A percentile compares a stretch with the other conserved stretches of the same genome.
Evolutionary conservation across 2,329 filamentous ascomycete genomes (phyloP).

Genomic region (Fusarium longipes): DNA sequence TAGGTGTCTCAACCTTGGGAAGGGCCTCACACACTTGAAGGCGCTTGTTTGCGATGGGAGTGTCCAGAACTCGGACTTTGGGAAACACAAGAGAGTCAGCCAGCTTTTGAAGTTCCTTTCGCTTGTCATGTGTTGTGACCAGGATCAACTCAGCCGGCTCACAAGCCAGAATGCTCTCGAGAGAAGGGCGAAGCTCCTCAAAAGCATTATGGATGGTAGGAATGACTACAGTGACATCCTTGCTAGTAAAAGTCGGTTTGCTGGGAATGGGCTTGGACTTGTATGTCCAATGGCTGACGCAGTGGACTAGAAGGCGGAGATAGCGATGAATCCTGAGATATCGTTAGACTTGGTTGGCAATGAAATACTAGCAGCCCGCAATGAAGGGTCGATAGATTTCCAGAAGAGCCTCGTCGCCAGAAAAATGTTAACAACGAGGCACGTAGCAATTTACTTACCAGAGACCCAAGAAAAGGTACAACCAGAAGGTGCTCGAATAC

Average conservation of each 20-base stretch:
- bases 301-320: conserved; percentile 84
- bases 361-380: neutral
- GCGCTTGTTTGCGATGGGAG: conserved; percentile 92
- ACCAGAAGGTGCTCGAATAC: conserved; percentile 61
- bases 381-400: neutral
- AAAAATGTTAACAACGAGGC: neutral
- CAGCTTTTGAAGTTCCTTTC: conserved; percentile 74
- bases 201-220: conserved; percentile 91
- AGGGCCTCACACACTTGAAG: conserved; percentile 93
- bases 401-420: neutral
- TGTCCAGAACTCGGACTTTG: conserved; percentile 78
- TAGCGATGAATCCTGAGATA: conserved; percentile 83
- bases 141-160: conserved; percentile 80
- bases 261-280: conserved; percentile 84
- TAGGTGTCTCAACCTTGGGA: conserved; percentile 81
- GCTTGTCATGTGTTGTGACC: conserved; percentile 86
- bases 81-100: conserved; percentile 68
- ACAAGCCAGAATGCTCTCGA: conserved; percentile 80
- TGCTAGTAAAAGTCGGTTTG: conserved; percentile 80
- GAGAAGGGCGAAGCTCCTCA: conserved; percentile 82
- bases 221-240: conserved; percentile 94
- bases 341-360: conserved; percentile 32
- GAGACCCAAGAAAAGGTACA: conserved; percentile 55
- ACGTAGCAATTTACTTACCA: conserved; percentile 57
- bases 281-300: conserved; percentile 87